Percentiles rank a stretch among this genome's conserved stretches.
Conservation (phyloP, 352 stramenopile species). For the Peronospora belbahrii region DNA sequence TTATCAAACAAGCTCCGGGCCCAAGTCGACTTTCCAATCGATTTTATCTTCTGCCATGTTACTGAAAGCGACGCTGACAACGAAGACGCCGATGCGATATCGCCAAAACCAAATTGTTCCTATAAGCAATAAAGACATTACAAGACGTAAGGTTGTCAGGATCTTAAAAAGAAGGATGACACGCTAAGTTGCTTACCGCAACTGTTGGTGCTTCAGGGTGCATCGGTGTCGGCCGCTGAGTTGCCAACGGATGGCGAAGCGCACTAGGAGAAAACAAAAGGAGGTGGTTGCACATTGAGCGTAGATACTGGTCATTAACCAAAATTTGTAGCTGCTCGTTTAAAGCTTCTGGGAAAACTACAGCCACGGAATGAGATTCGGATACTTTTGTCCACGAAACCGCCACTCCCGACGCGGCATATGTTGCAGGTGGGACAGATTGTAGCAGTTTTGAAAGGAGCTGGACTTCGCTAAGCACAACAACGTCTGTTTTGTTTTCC, state of each 20-base stretch:
- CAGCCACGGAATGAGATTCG: conserved; percentile 51
- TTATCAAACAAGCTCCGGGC: conserved; percentile 52
- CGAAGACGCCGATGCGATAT: conserved; percentile 47
- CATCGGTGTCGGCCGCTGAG: conserved; percentile 37
- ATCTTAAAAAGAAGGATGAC: background rate
- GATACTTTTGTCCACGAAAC: conserved; percentile 67
- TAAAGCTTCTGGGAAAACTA: conserved; percentile 49
- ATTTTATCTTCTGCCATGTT: conserved; percentile 55
- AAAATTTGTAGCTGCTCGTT: conserved; percentile 46
- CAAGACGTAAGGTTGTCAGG: background rate
- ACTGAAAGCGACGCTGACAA: conserved; percentile 43
- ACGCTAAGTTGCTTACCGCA: conserved; percentile 17
- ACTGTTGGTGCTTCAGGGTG: conserved; percentile 39
- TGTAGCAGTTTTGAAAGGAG: conserved; percentile 42
- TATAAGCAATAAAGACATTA: conserved; percentile 8
- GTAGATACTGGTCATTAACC: conserved; percentile 41
- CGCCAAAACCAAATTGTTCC: conserved; percentile 73
- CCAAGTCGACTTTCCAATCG: conserved; percentile 45
- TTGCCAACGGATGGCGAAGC: conserved; percentile 34
- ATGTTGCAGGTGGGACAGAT: conserved; percentile 43
- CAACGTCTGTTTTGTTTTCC: conserved; percentile 15
- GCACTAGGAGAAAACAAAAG: conserved; percentile 31
- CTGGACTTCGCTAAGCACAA: conserved; percentile 31
- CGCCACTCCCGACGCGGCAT: conserved; percentile 36
- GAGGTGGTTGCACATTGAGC: conserved; percentile 35